Percentiles rank a stretch among this genome's conserved stretches.
Conservation (phyloP, 441 rosid genomes). For the Bruguiera hainesii region DNA sequence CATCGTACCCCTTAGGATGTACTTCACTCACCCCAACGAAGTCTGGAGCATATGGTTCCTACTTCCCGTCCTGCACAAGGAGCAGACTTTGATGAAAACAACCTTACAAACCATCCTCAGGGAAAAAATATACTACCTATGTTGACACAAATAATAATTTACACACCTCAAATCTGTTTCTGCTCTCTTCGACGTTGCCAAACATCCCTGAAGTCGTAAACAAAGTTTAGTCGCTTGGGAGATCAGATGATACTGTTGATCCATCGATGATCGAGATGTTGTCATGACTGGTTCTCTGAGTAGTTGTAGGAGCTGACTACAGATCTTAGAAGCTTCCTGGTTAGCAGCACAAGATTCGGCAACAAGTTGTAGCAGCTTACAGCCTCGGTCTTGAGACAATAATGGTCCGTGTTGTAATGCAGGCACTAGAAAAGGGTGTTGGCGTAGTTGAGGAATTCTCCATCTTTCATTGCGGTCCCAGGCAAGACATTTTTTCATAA, state of each 20-base stretch:
- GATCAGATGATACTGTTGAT: conserved; percentile 44
- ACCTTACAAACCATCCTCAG: too few species aligned
- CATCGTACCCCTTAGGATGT: too few species aligned
- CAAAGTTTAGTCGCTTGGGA: conserved; percentile 55
- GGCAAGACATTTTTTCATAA: conserved; percentile 92
- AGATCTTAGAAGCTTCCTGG: conserved; percentile 40
- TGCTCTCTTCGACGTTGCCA: conserved; percentile 26
- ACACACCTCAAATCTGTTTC: conserved; percentile 14
- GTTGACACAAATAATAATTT: conserved; percentile 16
- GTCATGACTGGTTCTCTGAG: conserved; percentile 36
- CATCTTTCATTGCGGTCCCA: conserved; percentile 94
- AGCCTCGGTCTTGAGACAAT: conserved; percentile 34
- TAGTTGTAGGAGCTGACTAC: conserved; percentile 43
- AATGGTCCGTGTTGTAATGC: conserved; percentile 45
- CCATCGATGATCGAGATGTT: conserved; percentile 18
- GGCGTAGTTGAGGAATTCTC: conserved; percentile 91
- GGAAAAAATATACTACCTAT: too few species aligned
- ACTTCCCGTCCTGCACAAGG: too few species aligned
- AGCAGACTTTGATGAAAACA: too few species aligned
- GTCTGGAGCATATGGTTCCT: too few species aligned
- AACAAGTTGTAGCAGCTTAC: conserved; percentile 48
- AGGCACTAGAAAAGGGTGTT: conserved; percentile 92
- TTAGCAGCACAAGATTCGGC: conserved; percentile 47
- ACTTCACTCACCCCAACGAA: too few species aligned
- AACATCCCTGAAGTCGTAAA: conserved; percentile 46